Evolutionary conservation across 495 filamentous ascomycete genomes (phyloP).

Genomic region (Cryomyces minteri): DNA sequence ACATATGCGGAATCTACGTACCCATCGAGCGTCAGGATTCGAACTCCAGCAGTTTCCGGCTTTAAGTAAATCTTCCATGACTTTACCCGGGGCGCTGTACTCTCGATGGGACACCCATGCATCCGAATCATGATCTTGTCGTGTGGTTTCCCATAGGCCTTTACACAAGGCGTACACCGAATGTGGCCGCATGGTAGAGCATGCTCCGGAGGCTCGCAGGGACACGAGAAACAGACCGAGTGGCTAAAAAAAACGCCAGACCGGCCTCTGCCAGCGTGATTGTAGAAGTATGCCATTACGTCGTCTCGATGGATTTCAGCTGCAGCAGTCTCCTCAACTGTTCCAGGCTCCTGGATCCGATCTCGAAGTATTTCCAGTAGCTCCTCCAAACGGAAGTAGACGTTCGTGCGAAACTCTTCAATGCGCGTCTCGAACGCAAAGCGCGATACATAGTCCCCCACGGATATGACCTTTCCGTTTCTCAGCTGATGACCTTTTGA

Average conservation of each 20-base stretch:
- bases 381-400: conserved; percentile 3
- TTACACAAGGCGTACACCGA: conserved; percentile 29
- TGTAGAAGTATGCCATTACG: conserved; percentile 17
- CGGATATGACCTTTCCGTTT: conserved; percentile 26
- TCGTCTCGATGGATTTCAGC: conserved; percentile 16
- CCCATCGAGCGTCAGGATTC: conserved; percentile 40
- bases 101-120: conserved; percentile 9
- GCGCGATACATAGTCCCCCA: conserved; percentile 26
- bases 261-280: conserved; percentile 5
- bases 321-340: conserved; percentile 10
- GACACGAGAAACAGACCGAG: conserved; percentile 34
- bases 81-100: neutral
- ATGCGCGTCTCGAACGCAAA: conserved; percentile 22
- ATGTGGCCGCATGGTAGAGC: conserved; percentile 38
- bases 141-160: conserved; percentile 17
- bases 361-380: conserved; percentile 8
- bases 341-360: conserved; percentile 15
- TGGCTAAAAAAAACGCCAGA: conserved; percentile 14
- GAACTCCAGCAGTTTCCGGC: conserved; percentile 27
- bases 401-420: conserved; percentile 7
- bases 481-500: conserved; percentile 32
- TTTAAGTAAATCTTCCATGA: conserved; percentile 23
- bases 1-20: conserved; percentile 10
- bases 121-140: conserved; percentile 13
- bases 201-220: conserved; percentile 32